Conservation (phyloP, 192 early-diverging fungal species). For the Lobosporangium transversale region DNA sequence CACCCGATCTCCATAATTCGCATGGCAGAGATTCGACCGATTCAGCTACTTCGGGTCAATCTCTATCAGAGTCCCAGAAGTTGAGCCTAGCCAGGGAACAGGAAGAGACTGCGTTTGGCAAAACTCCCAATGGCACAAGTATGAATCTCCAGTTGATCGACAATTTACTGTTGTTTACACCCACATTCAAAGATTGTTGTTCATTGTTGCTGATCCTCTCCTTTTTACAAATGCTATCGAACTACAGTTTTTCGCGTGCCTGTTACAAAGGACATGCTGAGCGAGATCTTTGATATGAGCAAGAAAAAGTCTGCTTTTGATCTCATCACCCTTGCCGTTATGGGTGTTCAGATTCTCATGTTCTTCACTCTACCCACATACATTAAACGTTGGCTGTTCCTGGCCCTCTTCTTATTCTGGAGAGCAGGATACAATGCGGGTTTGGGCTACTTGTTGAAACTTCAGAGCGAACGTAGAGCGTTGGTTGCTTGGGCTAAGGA, state of each 20-base stretch:
- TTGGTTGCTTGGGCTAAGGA: conserved; percentile 79
- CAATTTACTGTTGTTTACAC: too few species aligned
- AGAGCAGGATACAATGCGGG: conserved; percentile 86
- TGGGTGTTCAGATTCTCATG: conserved; percentile 71
- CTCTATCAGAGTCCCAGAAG: conserved; percentile 35
- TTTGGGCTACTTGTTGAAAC: conserved; percentile 84
- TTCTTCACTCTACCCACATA: conserved; percentile 71
- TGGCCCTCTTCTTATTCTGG: conserved; percentile 88
- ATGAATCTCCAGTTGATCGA: conserved; percentile 1
- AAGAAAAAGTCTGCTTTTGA: conserved; percentile 83
- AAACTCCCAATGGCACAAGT: conserved; percentile 52
- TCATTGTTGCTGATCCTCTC: too few species aligned
- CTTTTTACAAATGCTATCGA: not conserved
- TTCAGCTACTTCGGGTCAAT: conserved; percentile 8
- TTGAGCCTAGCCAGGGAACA: conserved; percentile 30
- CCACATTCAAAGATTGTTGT: too few species aligned
- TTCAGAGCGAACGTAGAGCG: conserved; percentile 78
- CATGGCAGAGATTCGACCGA: conserved; percentile 17
- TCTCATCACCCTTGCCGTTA: conserved; percentile 68
- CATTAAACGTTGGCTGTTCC: conserved; percentile 67
- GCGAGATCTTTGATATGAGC: conserved; percentile 75
- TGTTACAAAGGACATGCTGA: conserved; percentile 77
- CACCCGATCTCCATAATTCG: not conserved
- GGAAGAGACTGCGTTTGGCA: conserved; percentile 46
- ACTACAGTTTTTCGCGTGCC: conserved; percentile 77